Evolutionary conservation across 2,329 filamentous ascomycete genomes (phyloP), one percentile per base, ranked within the genome.

Genomic region (Fusarium liriodendri): DNA sequence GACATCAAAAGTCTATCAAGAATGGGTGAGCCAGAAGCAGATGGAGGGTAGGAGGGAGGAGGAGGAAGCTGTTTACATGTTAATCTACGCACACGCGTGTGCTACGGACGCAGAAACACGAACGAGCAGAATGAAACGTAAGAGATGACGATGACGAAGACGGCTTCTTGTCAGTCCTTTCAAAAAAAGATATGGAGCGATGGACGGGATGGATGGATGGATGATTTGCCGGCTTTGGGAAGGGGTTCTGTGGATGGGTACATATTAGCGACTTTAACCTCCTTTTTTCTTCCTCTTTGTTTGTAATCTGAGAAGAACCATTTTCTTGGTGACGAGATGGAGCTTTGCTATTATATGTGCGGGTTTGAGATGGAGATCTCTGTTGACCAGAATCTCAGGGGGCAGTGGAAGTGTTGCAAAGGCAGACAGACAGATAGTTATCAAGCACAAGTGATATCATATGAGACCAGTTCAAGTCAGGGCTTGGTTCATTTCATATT

Each of bases 111-210:
- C 47, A 74, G 66, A 70, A 52, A 52, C 27, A 52, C 11, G 47
- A 52, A 77, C 37, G 70, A 77, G 59, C 70, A 77, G 70, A 76
- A 72, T 75, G 75, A 65, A 58, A 69, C 70, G 68, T 67, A 67
- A 64, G 47, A 77, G 69, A 77, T 57, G 76, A 76, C 68, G 67
- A 77, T 70, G 74, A 75, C 69, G 64, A 78, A 70, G 69, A 65
- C 25, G 45, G 62, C 47, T 65, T 55, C 64, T 72, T 73, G 52
- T 58, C 58, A 62, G 64, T 65, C 50, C 63, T 69, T 70, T 75
- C 65, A 64, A 45, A 62, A 32, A 52, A 47, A 40, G 14, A 20
- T 52, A 52, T 32, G 47, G 47, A 52, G 18, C 27, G 47, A 52
- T 50, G 57, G 64, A 76, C 61, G 69, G 69, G 64, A 66, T 69